phyloP scores from a whole-genome alignment of 257 asterid species.

The Gardenia jasminoides region DNA sequence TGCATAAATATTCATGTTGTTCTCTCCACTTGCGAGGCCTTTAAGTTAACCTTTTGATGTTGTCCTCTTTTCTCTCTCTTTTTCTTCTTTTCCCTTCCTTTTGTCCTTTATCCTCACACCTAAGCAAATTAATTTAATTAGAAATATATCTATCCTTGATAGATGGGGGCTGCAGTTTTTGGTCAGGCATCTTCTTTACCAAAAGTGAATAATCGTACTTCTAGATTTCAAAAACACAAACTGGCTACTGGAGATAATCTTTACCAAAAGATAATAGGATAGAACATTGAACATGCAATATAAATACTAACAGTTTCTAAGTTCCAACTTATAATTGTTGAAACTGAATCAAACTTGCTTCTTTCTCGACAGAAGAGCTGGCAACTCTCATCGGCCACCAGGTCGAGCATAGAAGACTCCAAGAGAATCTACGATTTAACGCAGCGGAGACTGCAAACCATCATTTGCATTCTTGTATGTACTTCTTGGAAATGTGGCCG shows the following conservation, averaged over 20 bases:
- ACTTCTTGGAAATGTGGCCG: constrained; percentile 28
- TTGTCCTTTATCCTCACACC: constrained; percentile 30
- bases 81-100: constrained; percentile 13
- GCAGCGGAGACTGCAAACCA: constrained; percentile 9
- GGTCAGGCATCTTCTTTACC: constrained; percentile 25
- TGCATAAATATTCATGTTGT: constrained; percentile 28
- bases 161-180: constrained; percentile 8
- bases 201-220: constrained; percentile 28
- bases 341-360: neutral
- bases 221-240: neutral
- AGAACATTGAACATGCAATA: neutral
- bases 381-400: constrained; percentile 63
- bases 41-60: constrained; percentile 38
- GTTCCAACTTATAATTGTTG: neutral
- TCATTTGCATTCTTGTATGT: constrained; percentile 22
- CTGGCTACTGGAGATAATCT: neutral
- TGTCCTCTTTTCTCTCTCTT: constrained; percentile 26
- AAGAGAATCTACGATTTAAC: constrained; percentile 7
- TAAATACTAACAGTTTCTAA: neutral
- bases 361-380: constrained; percentile 53
- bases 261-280: neutral
- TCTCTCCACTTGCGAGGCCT: constrained; percentile 43
- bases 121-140: constrained; percentile 22
- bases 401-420: constrained; percentile 48
- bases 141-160: constrained; percentile 10